Conservation (phyloP, 768 basidiomycete genomes). For the Hirschioporus abietinus region DNA sequence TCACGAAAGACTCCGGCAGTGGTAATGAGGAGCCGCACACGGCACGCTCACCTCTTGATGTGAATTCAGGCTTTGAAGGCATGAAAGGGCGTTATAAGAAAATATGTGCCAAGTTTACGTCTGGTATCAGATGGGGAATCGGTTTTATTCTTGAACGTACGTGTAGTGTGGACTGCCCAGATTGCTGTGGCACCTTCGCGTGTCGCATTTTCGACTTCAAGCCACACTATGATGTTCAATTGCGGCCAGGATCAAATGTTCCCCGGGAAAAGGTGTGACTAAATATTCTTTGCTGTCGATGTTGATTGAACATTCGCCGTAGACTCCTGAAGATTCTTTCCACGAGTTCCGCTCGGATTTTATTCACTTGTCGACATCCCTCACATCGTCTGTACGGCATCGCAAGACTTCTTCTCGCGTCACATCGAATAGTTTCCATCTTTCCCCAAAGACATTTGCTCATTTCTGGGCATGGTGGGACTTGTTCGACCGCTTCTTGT, state of each 20-base stretch:
- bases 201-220: slow-evolving; percentile 79
- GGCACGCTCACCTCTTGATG: slow-evolving; percentile 84
- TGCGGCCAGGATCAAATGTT: slow-evolving; percentile 42
- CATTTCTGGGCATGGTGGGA: slow-evolving; percentile 94
- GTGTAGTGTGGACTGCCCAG: slow-evolving; percentile 63
- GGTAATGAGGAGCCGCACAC: slow-evolving; percentile 58
- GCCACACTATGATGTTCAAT: slow-evolving; percentile 71
- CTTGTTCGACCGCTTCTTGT: slow-evolving; percentile 72
- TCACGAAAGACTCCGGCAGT: not conserved
- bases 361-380: slow-evolving; percentile 85
- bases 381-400: slow-evolving; percentile 56
- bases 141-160: slow-evolving; percentile 79
- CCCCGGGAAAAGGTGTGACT: slow-evolving; percentile 42
- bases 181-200: slow-evolving; percentile 50
- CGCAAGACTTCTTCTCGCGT: slow-evolving; percentile 16
- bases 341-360: slow-evolving; percentile 89
- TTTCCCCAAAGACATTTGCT: slow-evolving; percentile 77
- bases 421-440: slow-evolving; percentile 68
- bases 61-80: slow-evolving; percentile 60
- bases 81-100: slow-evolving; percentile 42
- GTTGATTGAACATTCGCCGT: slow-evolving; percentile 23
- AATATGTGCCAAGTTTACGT: slow-evolving; percentile 75
- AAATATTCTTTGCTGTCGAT: slow-evolving; percentile 8
- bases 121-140: slow-evolving; percentile 84
- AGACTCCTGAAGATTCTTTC: slow-evolving; percentile 63